Conservation (phyloP, 2,329 filamentous ascomycete species). For the Fusarium sp. region DNA sequence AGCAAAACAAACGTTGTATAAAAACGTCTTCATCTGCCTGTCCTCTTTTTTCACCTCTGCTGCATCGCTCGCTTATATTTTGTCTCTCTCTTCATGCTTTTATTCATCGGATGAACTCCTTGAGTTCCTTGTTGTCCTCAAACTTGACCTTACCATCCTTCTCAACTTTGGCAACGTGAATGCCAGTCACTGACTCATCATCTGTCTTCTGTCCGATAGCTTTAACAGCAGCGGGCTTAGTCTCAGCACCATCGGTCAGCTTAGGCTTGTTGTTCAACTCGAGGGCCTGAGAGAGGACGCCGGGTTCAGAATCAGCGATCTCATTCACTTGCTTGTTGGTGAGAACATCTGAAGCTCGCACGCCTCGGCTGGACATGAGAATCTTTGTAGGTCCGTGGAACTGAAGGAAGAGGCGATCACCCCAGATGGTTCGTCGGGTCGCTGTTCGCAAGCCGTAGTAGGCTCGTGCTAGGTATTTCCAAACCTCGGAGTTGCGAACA, state of each 20-base stretch:
- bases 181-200: constrained; percentile 56
- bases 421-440: constrained; percentile 87
- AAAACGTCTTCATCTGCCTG: constrained; percentile 5
- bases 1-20: constrained; percentile 15
- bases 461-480: constrained; percentile 74
- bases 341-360: constrained; percentile 81
- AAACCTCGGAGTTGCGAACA: constrained; percentile 77
- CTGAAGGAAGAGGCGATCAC: constrained; percentile 90
- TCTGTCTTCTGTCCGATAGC: constrained; percentile 43
- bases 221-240: constrained; percentile 43
- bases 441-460: constrained; percentile 80
- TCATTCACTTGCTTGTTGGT: constrained; percentile 86
- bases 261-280: constrained; percentile 57
- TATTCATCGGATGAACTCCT: constrained; percentile 63
- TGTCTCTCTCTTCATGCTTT: not conserved
- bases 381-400: constrained; percentile 90
- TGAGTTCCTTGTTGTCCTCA: constrained; percentile 68
- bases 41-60: constrained; percentile 16
- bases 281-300: constrained; percentile 71
- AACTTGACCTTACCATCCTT: constrained; percentile 76
- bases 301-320: constrained; percentile 84
- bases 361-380: constrained; percentile 87
- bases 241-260: constrained; percentile 29
- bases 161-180: constrained; percentile 68
- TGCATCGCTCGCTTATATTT: constrained; percentile 11